Evolutionary conservation across 805 yeast species (phyloP).

Genomic region (Scheffersomyces stipitis): DNA sequence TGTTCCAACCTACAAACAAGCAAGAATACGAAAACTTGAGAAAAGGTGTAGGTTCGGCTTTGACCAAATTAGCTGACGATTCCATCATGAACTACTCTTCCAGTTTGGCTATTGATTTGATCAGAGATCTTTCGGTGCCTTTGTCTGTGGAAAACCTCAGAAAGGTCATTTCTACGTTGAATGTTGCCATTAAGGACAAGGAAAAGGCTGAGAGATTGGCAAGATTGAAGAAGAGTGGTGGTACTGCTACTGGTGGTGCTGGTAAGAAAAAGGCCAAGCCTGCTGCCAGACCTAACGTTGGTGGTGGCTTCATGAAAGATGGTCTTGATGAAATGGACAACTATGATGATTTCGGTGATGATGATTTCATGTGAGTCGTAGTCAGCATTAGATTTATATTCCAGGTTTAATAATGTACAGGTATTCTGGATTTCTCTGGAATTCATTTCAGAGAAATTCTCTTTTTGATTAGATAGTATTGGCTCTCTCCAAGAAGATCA

Average conservation of each 20-base stretch:
- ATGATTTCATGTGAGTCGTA: constrained; percentile 75
- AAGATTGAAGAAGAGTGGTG: constrained; percentile 77
- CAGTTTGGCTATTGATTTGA: constrained; percentile 75
- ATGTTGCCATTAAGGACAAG: constrained; percentile 78
- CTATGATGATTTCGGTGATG: constrained; percentile 57
- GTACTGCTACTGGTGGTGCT: constrained; percentile 88
- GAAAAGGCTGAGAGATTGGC: constrained; percentile 88
- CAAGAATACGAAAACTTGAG: constrained; percentile 73
- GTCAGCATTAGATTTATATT: no score
- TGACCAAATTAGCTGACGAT: constrained; percentile 59
- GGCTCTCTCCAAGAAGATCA: constrained; percentile 6
- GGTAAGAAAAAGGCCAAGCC: constrained; percentile 94
- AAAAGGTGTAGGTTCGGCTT: constrained; percentile 63
- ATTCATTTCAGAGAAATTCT: not conserved
- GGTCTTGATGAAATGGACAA: constrained; percentile 54
- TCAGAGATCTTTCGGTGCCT: constrained; percentile 82
- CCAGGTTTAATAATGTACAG: no score
- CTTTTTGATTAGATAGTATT: constrained; percentile 1
- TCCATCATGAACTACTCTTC: constrained; percentile 70
- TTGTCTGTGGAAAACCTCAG: constrained; percentile 77
- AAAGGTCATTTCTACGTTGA: constrained; percentile 82
- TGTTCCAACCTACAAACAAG: constrained; percentile 80
- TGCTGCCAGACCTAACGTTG: constrained; percentile 58
- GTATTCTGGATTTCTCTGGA: not conserved
- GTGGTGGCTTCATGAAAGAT: constrained; percentile 61